These are phyloP conservation scores for Beauveria brongniartii DNA, from an alignment of 2,329 filamentous ascomycete genomes.

Conservation along the genomic window DNA sequence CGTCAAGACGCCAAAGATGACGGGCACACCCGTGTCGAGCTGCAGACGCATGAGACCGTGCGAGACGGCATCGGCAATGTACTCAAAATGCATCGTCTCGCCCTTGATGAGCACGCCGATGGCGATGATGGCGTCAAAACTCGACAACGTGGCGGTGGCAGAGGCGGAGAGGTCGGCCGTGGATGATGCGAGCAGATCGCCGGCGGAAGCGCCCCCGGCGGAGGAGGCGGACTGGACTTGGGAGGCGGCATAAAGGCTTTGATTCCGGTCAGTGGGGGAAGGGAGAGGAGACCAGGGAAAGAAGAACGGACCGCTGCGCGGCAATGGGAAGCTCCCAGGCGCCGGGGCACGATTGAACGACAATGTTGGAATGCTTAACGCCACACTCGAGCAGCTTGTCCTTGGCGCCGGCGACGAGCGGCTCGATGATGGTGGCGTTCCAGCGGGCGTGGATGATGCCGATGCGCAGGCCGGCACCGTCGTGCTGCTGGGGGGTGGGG, in stretches of 20 bases:
- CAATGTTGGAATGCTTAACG: slow-evolving; percentile 81
- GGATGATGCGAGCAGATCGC: slow-evolving; percentile 65
- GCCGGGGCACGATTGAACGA: slow-evolving; percentile 82
- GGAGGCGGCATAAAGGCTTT: slow-evolving; percentile 73
- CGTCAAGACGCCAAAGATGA: slow-evolving; percentile 88
- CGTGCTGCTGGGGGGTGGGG: slow-evolving; percentile 48
- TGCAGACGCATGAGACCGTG: slow-evolving; percentile 93
- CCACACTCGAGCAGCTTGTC: slow-evolving; percentile 70
- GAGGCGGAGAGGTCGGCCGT: slow-evolving; percentile 56
- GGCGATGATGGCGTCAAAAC: slow-evolving; percentile 91
- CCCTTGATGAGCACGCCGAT: slow-evolving; percentile 97
- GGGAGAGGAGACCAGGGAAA: slow-evolving; percentile 6
- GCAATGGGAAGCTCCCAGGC: slow-evolving; percentile 92
- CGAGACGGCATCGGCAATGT: slow-evolving; percentile 85
- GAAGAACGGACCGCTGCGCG: slow-evolving; percentile 61
- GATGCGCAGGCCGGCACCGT: slow-evolving; percentile 71
- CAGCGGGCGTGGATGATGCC: slow-evolving; percentile 94
- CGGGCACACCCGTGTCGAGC: slow-evolving; percentile 78
- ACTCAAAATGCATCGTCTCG: slow-evolving; percentile 99
- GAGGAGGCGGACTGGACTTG: slow-evolving; percentile 69
- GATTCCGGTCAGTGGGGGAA: slow-evolving; percentile 12
- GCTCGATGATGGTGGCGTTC: slow-evolving; percentile 83
- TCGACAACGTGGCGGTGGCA: slow-evolving; percentile 36
- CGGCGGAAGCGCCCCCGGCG: slow-evolving; percentile 54
- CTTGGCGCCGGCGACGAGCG: slow-evolving; percentile 73